A percentile compares a stretch with the other conserved stretches of the same genome.
Conservation (phyloP, 73 alveolate species). For the Uronychia setigera region DNA sequence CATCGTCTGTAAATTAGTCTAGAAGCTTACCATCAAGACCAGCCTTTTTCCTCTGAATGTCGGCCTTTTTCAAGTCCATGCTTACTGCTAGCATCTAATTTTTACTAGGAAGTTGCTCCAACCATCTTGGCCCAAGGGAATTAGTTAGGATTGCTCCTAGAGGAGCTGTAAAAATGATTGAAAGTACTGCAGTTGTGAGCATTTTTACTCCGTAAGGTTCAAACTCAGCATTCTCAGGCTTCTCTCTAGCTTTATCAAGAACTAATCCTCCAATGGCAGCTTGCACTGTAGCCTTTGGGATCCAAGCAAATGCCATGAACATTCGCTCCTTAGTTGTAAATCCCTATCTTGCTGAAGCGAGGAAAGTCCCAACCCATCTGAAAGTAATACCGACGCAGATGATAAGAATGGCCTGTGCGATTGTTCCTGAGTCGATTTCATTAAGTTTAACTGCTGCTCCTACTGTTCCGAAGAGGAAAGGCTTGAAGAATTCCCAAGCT, state of each 20-base stretch:
- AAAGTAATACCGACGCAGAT: constrained; percentile 19
- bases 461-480: constrained; percentile 53
- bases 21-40: background rate
- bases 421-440: background rate
- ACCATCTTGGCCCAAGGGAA: constrained; percentile 49
- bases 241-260: constrained; percentile 30
- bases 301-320: constrained; percentile 57
- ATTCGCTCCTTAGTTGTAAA: constrained; percentile 43
- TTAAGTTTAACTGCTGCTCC: constrained; percentile 50
- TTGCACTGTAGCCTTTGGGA: constrained; percentile 68
- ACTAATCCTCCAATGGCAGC: constrained; percentile 65
- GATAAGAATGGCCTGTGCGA: constrained; percentile 18
- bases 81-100: background rate
- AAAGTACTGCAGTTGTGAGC: constrained; percentile 42
- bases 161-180: constrained; percentile 58
- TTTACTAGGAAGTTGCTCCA: background rate
- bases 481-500: constrained; percentile 45
- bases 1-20: background rate
- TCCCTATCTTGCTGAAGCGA: background rate
- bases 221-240: constrained; percentile 31
- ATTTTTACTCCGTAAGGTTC: constrained; percentile 47
- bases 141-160: constrained; percentile 54
- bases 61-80: background rate
- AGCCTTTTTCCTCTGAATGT: background rate
- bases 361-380: constrained; percentile 21